phyloP scores from a whole-genome alignment of 345 rosid species.

The Syzygium aromaticum region DNA sequence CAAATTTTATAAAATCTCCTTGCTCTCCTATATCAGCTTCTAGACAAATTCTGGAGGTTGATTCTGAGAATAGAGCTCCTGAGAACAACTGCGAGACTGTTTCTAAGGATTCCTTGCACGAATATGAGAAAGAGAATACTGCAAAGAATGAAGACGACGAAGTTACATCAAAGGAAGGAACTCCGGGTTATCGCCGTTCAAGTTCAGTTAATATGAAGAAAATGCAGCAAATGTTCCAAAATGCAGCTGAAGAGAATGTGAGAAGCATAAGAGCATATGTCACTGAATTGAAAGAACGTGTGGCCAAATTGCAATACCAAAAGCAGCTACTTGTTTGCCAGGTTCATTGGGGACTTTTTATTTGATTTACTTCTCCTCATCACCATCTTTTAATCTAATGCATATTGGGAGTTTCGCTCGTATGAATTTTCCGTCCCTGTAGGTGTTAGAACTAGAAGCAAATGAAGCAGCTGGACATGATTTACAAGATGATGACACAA shows the following conservation, averaged over 20 bases:
- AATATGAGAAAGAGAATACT: slow-evolving; percentile 64
- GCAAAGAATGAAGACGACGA: slow-evolving; percentile 82
- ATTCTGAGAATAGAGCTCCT: slow-evolving; percentile 78
- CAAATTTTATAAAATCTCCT: slow-evolving; percentile 72
- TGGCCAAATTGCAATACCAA: slow-evolving; percentile 95
- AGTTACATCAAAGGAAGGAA: slow-evolving; percentile 69
- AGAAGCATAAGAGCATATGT: slow-evolving; percentile 91
- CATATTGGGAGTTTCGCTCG: background rate
- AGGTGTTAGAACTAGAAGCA: slow-evolving; percentile 99
- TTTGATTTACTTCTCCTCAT: background rate
- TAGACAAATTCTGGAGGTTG: slow-evolving; percentile 61
- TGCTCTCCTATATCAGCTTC: slow-evolving; percentile 87
- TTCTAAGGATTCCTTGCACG: slow-evolving; percentile 24
- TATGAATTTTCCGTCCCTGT: background rate
- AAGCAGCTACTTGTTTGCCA: slow-evolving; percentile 99
- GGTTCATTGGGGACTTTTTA: slow-evolving; percentile 20
- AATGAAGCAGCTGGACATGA: slow-evolving; percentile 86
- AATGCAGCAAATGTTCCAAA: slow-evolving; percentile 98
- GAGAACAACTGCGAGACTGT: slow-evolving; percentile 37
- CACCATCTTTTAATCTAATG: background rate
- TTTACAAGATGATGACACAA: slow-evolving; percentile 38
- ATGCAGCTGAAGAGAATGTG: slow-evolving; percentile 99
- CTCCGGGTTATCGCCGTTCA: slow-evolving; percentile 65
- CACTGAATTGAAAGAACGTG: slow-evolving; percentile 91
- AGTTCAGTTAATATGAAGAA: slow-evolving; percentile 96